Percentiles rank a stretch among this genome's conserved stretches.
Evolutionary conservation across 768 basidiomycete genomes (phyloP).

Genomic region (Pulveroboletus sp.): DNA sequence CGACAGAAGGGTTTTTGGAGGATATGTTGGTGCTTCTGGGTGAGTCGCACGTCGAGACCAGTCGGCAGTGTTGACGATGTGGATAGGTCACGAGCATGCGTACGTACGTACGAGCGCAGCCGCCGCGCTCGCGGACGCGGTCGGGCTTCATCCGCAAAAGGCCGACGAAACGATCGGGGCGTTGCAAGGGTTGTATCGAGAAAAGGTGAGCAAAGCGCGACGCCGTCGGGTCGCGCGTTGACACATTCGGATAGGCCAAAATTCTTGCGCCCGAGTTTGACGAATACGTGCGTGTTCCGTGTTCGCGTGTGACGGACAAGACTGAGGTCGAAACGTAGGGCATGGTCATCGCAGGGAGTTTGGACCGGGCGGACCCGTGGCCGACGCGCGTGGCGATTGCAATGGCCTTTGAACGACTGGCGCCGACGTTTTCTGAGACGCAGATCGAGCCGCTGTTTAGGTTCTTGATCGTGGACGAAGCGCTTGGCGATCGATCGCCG

Average conservation of each 20-base stretch:
- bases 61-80: no score
- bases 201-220: conserved; percentile 57
- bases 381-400: conserved; percentile 73
- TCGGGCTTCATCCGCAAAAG: conserved; percentile 64
- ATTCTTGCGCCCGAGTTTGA: conserved; percentile 90
- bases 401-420: conserved; percentile 59
- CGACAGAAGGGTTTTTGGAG: conserved; percentile 58
- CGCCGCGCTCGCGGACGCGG: conserved; percentile 70
- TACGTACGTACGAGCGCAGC: conserved; percentile 77
- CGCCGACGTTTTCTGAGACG: conserved; percentile 57
- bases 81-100: conserved; percentile 67
- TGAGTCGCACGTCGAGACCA: no score
- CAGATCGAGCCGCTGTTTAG: conserved; percentile 71
- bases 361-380: conserved; percentile 91
- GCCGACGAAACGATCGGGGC: conserved; percentile 44
- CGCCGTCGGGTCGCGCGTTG: no score
- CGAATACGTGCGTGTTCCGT: conserved; percentile 62
- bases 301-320: background rate
- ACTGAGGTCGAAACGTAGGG: conserved; percentile 50
- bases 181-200: conserved; percentile 73
- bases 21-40: conserved; percentile 67
- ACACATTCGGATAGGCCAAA: conserved; percentile 65
- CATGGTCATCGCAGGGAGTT: conserved; percentile 83
- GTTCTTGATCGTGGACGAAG: conserved; percentile 83
- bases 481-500: conserved; percentile 77